Evolutionary conservation across 495 filamentous ascomycete genomes (phyloP), one percentile per base, ranked within the genome.

Genomic region (Penicillium riverlandense): DNA sequence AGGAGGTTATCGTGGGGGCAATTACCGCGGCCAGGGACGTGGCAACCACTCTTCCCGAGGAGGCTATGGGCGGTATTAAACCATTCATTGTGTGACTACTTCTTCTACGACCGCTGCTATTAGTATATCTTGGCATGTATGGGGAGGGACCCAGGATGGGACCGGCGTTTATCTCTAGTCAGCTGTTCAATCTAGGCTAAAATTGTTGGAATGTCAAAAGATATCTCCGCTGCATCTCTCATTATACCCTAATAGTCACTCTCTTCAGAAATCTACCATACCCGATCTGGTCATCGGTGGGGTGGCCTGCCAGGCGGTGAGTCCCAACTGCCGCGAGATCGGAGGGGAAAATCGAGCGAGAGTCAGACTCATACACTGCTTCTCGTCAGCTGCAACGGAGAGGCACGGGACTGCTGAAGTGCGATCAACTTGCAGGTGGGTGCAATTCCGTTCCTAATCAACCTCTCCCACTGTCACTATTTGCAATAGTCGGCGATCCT

Each of bases 11-110:
- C 47, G 55, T 30, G 59, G 62, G 12, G 65, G 65, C 37, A 53
- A 58, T 36, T 50, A 55, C 42, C 45, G 52, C 28, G 49, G 48
- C 14, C 52, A 57, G 27, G 47, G 58, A 32, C 58, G 61, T 27
- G 55, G 62, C 36, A 35, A 59, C 22, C 56, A 67, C 48, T 38
- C 41, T 22, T 45, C 35, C n/a, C 32, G 54, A 53, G 44, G 55
- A 54, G 62, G 67, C 46, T 69, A 70, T 47, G 61, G 58, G 28
- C 64, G 66, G 7, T 72, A 72, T 44, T 72, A 55, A 35, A 46
- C 35, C 35, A 34, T 41, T 16, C 45, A n/a, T n/a, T 44, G 35
- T 39, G 22, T 43, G 22, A 31, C 14, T 43, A 49, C 50, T 47
- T 45, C 39, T 50, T 46, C 29, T 43, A 54, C 45, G 11, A 36